Conservation (phyloP, 306 rosid species). For the Citrullus mucosospermus region DNA sequence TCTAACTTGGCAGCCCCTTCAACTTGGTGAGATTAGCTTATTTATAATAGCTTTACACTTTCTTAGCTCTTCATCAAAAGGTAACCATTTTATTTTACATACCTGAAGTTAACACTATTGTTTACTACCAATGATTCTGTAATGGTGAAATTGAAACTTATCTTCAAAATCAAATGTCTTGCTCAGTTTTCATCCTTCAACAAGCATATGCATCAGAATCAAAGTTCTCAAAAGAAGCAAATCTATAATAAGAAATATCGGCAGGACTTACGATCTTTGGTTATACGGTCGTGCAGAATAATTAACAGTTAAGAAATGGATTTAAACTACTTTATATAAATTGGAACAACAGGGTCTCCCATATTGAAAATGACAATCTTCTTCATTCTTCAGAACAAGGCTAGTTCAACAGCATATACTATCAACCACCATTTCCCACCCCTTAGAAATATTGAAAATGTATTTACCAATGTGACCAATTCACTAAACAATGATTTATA, state of each 20-base stretch:
- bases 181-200: not conserved
- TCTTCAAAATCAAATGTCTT: not conserved
- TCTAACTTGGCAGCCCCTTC: constrained; percentile 2
- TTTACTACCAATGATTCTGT: not conserved
- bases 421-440: not conserved
- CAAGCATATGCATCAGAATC: not conserved
- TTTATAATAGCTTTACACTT: not conserved
- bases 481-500: not conserved
- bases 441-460: not conserved
- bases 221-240: not conserved
- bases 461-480: not conserved
- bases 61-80: not conserved
- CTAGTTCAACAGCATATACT: not conserved
- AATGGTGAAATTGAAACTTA: not conserved
- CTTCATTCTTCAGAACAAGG: not conserved
- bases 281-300: not conserved
- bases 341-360: not conserved
- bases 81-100: not conserved
- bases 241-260: not conserved
- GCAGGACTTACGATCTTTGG: not conserved
- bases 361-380: not conserved
- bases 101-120: not conserved
- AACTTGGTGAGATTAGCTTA: not conserved
- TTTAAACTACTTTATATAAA: not conserved
- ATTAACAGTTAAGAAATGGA: not conserved